phyloP scores from a whole-genome alignment of 495 filamentous ascomycete species.

The Aspergillus heteromorphus region DNA sequence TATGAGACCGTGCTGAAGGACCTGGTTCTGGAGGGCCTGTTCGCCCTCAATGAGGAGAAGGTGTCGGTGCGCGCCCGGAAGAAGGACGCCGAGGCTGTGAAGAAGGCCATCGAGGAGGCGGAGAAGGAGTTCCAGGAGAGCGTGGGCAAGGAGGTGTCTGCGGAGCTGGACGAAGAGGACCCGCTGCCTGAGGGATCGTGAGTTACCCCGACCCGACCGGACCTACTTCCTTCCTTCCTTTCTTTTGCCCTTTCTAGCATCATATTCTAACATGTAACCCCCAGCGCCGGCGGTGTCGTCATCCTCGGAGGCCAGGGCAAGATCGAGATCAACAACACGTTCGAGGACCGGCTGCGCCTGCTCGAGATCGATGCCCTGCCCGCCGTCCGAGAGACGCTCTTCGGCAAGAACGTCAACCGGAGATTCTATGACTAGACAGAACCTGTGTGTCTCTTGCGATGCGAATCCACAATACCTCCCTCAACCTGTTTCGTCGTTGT shows the following conservation, averaged over 20 bases:
- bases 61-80: conserved; percentile 68
- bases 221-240: neutral
- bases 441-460: conserved; percentile 7
- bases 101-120: conserved; percentile 70
- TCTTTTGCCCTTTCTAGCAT: conserved; percentile 2
- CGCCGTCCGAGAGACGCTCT: conserved; percentile 74
- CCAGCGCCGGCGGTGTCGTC: conserved; percentile 74
- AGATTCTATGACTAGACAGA: conserved; percentile 79
- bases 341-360: conserved; percentile 83
- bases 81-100: conserved; percentile 67
- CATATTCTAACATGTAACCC: conserved; percentile 11
- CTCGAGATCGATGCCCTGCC: conserved; percentile 81
- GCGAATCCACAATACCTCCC: conserved; percentile 7
- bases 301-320: conserved; percentile 82
- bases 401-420: conserved; percentile 88
- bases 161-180: conserved; percentile 73
- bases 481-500: conserved; percentile 1
- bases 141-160: conserved; percentile 54
- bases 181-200: conserved; percentile 78
- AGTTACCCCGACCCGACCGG: conserved; percentile 46
- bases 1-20: conserved; percentile 73
- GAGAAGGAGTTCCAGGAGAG: conserved; percentile 75
- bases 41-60: conserved; percentile 75
- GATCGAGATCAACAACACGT: conserved; percentile 98
- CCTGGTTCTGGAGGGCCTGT: conserved; percentile 83